Conservation (phyloP, 1,139 yeast genomes). For the Geotrichum carabidarum region DNA sequence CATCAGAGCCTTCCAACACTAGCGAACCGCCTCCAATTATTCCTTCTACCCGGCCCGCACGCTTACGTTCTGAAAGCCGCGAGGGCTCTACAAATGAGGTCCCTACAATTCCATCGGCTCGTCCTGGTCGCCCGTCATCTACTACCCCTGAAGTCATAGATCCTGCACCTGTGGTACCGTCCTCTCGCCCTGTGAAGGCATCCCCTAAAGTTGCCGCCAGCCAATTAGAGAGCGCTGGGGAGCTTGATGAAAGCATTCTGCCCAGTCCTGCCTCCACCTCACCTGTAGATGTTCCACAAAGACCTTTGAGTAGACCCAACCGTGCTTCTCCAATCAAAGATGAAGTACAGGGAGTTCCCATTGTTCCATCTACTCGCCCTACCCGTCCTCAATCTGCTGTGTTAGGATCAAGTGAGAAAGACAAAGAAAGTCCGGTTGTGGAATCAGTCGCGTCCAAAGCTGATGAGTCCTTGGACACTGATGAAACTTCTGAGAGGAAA, state of each 20-base stretch:
- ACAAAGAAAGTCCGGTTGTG: background rate
- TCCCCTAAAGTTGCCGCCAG: too few species aligned
- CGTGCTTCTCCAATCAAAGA: too few species aligned
- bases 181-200: background rate
- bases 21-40: background rate
- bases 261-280: too few species aligned
- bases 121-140: conserved; percentile 8
- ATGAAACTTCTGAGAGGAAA: background rate
- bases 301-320: too few species aligned
- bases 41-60: background rate
- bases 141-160: background rate
- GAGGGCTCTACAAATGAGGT: background rate
- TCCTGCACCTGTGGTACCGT: background rate
- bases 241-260: too few species aligned
- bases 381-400: background rate
- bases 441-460: background rate
- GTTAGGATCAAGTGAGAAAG: background rate
- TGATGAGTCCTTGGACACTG: too few species aligned
- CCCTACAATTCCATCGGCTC: conserved; percentile 11
- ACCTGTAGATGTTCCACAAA: too few species aligned
- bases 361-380: background rate
- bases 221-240: too few species aligned
- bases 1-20: background rate
- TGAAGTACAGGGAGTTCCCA: too few species aligned
- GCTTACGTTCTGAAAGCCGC: background rate